Conservation (phyloP, 2,329 filamentous ascomycete species). For the Arthrobotrys iridis region DNA sequence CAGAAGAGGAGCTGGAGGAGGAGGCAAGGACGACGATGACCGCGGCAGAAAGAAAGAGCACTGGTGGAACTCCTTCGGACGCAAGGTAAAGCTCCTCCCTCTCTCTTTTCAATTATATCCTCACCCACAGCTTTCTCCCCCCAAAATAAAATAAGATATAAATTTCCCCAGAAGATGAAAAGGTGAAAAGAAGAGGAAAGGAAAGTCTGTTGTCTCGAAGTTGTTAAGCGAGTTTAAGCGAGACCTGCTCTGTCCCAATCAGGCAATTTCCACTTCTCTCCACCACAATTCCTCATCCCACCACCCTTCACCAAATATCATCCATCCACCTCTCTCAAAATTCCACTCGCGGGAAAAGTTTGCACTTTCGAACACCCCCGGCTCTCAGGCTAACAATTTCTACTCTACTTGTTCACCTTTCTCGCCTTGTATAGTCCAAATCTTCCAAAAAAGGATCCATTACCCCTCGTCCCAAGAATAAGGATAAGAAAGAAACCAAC, state of each 20-base stretch:
- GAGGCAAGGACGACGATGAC: too few relatives aligned
- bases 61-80: not conserved
- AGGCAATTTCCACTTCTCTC: constrained; percentile 7
- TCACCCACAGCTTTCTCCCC: not conserved
- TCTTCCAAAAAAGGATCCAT: not conserved
- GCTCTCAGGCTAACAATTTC: too few relatives aligned
- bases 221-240: constrained; percentile 45
- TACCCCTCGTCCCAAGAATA: too few relatives aligned
- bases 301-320: not conserved
- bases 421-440: not conserved
- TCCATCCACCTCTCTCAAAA: too few relatives aligned
- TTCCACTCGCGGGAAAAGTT: too few relatives aligned
- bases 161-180: not conserved
- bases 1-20: too few relatives aligned
- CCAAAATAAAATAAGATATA: not conserved
- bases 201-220: constrained; percentile 21
- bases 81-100: not conserved
- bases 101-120: not conserved
- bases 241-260: not conserved
- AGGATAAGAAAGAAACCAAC: not conserved
- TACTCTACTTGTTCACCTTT: not conserved
- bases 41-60: too few relatives aligned
- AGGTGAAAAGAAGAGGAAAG: not conserved
- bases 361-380: too few relatives aligned
- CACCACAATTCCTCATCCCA: not conserved